Evolutionary conservation across 768 basidiomycete species (phyloP), one percentile per base, ranked within the genome.

Genomic region (Calocybe indica): DNA sequence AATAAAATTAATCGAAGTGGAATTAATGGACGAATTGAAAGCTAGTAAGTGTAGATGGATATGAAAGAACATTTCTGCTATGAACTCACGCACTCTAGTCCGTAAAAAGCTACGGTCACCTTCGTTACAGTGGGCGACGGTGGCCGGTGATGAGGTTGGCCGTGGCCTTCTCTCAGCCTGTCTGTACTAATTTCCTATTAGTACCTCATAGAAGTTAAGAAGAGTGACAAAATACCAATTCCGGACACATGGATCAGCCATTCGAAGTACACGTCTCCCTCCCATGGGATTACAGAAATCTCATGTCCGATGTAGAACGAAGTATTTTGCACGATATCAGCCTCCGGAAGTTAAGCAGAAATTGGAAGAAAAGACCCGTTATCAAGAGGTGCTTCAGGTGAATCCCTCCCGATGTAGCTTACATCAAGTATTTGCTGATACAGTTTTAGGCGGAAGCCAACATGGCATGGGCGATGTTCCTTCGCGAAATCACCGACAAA

Each of bases 151-250:
- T 46, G 92, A 92, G 63, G 92, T 90, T 54, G 48, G 69, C 47
- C 5, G 5, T 41, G 28, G 3, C 13, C 47, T 33, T 30, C 28
- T 33, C 30, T 32, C 2, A 22, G 32, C 51, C 22, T 33, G 6
- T 13, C 38, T 33, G 50, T 28, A 39, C 48, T 48, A 11, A 40
- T 32, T 36, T 6, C 28, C 36, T 52, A 29, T 6, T 54, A 96
- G 85, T 94, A 79, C 61, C 69, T 96, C 7, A 71, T 95, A 7
- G 90, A 95, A 62, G 65, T 95, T 15, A 83, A 80, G 51, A 82
- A 79, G 45, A 63, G 53, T 11, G 72, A 76, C 61, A 60, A 82
- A 63, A 52, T 75, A 66, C 66, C 67, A 6, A 71, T 79, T 37
- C 77, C 78, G 7, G 69, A 66, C 14, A 58, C 63, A 35, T 94